A percentile compares a stretch with the other conserved stretches of the same genome.
Conservation (phyloP, 768 basidiomycete genomes). For the Lentinula guzmanii region DNA sequence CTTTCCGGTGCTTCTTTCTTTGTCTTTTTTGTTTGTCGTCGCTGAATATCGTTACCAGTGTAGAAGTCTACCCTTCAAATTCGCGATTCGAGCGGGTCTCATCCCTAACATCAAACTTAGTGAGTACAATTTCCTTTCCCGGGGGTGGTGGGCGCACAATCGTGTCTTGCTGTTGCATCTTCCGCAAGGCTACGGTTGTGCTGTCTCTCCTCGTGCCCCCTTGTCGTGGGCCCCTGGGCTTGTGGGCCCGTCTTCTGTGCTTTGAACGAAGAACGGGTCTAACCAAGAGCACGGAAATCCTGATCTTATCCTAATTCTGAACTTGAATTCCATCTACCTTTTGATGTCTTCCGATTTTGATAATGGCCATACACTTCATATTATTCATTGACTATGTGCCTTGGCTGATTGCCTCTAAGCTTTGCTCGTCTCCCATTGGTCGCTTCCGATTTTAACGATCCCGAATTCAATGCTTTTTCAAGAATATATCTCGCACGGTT, state of each 20-base stretch:
- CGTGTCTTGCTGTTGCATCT: not conserved
- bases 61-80: no score
- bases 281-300: not conserved
- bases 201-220: conserved; percentile 2
- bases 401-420: not conserved
- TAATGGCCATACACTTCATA: not conserved
- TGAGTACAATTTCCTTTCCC: not conserved
- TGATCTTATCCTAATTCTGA: not conserved
- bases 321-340: not conserved
- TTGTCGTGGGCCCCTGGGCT: conserved; percentile 6
- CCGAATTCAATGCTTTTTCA: not conserved
- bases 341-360: not conserved
- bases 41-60: no score
- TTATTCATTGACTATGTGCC: not conserved
- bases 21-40: no score
- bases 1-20: no score
- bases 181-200: not conserved
- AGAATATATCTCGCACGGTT: not conserved
- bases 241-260: not conserved
- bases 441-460: not conserved
- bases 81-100: no score
- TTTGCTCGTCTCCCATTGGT: not conserved
- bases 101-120: no score
- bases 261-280: not conserved
- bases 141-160: not conserved